These are phyloP conservation scores for Arctostaphylos glauca DNA, from an alignment of 148 eudicot genomes.

Conservation along the genomic window DNA sequence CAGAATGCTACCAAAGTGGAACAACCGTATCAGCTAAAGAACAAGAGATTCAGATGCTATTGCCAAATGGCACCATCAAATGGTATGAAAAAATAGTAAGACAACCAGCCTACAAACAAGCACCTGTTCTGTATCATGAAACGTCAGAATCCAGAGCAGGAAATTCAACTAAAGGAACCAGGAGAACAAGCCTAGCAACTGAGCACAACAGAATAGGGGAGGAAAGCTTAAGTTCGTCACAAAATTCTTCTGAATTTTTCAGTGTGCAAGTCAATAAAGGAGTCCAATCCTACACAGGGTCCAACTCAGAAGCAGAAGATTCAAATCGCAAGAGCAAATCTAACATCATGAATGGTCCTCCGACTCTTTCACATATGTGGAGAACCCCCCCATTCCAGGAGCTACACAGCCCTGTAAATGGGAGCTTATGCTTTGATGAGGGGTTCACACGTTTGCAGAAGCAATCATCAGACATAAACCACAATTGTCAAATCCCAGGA, in stretches of 20 bases:
- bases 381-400: constrained; percentile 20
- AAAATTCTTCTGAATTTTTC: constrained; percentile 39
- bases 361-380: constrained; percentile 17
- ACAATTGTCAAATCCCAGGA: constrained; percentile 16
- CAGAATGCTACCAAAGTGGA: constrained; percentile 18
- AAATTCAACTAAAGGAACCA: constrained; percentile 8
- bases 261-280: constrained; percentile 28
- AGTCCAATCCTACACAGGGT: constrained; percentile 36
- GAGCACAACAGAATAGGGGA: constrained; percentile 19
- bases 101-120: constrained; percentile 17
- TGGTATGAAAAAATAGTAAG: constrained; percentile 14
- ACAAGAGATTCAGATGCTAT: constrained; percentile 32
- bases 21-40: constrained; percentile 29
- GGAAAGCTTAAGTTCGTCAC: constrained; percentile 42
- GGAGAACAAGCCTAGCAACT: constrained; percentile 17
- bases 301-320: constrained; percentile 40
- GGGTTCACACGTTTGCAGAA: constrained; percentile 15
- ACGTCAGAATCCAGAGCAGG: constrained; percentile 17
- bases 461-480: constrained; percentile 25
- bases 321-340: constrained; percentile 17
- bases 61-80: constrained; percentile 24
- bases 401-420: constrained; percentile 20
- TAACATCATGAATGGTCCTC: constrained; percentile 8
- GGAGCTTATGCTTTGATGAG: constrained; percentile 19
- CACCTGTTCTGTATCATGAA: constrained; percentile 14